A percentile compares a stretch with the other conserved stretches of the same genome.
Conservation (phyloP, 768 basidiomycete species). For the Vishniacozyma victoriae region DNA sequence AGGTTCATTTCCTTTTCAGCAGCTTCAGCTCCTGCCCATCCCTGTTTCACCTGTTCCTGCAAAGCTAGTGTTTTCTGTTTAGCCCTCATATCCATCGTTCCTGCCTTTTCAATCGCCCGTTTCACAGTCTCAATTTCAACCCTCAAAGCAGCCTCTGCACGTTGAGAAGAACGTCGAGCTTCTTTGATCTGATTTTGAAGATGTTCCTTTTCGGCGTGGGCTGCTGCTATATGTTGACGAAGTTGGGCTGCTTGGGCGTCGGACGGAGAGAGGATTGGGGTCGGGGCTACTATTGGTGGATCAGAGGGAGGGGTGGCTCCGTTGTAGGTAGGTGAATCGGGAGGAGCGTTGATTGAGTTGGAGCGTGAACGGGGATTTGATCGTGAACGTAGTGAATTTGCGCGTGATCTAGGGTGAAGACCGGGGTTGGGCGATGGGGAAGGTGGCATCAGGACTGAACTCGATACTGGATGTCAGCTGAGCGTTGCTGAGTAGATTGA, state of each 20-base stretch:
- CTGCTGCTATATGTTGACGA: conserved; percentile 59
- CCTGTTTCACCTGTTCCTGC: conserved; percentile 80
- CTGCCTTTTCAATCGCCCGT: conserved; percentile 73
- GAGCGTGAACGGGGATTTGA: conserved; percentile 41
- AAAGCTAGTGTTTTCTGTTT: conserved; percentile 80
- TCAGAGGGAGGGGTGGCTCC: conserved; percentile 7
- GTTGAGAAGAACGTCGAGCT: conserved; percentile 72
- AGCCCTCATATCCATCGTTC: conserved; percentile 67
- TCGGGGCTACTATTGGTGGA: conserved; percentile 19
- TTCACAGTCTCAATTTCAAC: conserved; percentile 79
- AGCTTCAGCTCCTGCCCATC: conserved; percentile 56
- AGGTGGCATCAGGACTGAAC: conserved; percentile 32
- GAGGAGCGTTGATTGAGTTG: conserved; percentile 25
- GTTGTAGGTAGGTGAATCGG: conserved; percentile 2
- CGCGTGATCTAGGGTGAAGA: conserved; percentile 36
- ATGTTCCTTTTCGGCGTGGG: conserved; percentile 63
- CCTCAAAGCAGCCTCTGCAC: conserved; percentile 71
- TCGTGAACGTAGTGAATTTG: conserved; percentile 41
- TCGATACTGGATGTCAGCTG: conserved; percentile 28
- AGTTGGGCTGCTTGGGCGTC: conserved; percentile 49
- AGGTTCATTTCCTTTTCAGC: conserved; percentile 49
- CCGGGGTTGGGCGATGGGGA: conserved; percentile 11
- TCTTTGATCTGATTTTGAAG: conserved; percentile 67
- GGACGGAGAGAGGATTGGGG: conserved; percentile 25
- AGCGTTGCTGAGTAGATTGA: too few relatives aligned